Percentiles rank a stretch among this genome's conserved stretches.
phyloP scores from a whole-genome alignment of 805 yeast species.

The Candida nitratophila region DNA sequence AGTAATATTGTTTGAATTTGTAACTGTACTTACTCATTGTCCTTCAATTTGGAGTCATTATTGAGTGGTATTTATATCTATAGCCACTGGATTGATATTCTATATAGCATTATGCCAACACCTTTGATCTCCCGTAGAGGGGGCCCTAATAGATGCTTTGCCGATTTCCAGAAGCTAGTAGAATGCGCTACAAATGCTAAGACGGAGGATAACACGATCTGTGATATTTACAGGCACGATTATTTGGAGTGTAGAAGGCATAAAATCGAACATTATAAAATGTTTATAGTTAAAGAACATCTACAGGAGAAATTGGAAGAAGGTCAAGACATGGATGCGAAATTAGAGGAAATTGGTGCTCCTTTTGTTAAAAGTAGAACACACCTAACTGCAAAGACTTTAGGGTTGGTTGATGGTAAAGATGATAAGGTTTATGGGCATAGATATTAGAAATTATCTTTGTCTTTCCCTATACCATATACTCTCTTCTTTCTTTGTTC shows the following conservation, averaged over 20 bases:
- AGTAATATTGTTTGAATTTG: neutral
- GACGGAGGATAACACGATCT: conserved; percentile 23
- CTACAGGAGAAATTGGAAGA: conserved; percentile 21
- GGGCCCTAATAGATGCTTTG: conserved; percentile 32
- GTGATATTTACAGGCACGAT: conserved; percentile 25
- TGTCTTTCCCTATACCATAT: no score
- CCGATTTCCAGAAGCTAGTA: conserved; percentile 29
- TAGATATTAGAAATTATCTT: neutral
- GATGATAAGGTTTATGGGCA: conserved; percentile 9
- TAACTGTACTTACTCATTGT: neutral
- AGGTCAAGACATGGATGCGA: neutral
- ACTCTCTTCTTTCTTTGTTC: no score
- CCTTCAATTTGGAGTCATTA: no score
- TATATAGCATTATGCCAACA: neutral
- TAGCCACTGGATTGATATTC: no score
- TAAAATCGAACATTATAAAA: conserved; percentile 28
- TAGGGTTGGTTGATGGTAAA: conserved; percentile 30
- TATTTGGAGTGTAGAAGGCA: conserved; percentile 32
- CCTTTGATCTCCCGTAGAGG: conserved; percentile 16
- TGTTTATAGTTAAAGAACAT: conserved; percentile 26
- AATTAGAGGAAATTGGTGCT: conserved; percentile 26
- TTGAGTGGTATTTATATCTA: no score
- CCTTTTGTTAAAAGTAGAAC: conserved; percentile 32
- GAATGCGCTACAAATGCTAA: conserved; percentile 30
- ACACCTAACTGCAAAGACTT: conserved; percentile 30